Base-by-base conservation (phyloP, 768 basidiomycete species). In the Amanita pseudoporphyria region DNA sequence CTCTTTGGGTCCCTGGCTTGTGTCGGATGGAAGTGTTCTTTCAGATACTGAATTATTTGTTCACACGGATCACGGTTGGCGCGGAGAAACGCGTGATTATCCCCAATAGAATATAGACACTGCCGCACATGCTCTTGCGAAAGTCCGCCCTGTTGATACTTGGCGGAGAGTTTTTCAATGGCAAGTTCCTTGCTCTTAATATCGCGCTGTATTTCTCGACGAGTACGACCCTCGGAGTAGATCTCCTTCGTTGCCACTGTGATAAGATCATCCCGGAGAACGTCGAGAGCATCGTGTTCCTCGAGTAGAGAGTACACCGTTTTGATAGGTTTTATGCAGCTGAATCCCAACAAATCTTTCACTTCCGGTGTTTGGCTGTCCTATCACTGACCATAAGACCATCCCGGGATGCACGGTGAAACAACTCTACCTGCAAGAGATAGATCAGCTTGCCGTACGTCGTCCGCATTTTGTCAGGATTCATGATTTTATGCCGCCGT, bases 21-120 rank as follows among this genome's bases (percentile, higher is more conserved):
- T 2, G 81, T 81, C 5, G 89, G 76, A 54, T 90, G 78, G 73
- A 90, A 92, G 59, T 84, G 73, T 52, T 81, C 67, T 61, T 85
- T 87, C 55, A 92, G 68, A 58, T 82, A 85, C 3, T 57, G 60
- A 46, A 92, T 91, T 85, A 91, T 85, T 50, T 76, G 73, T 52
- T 92, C 88, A 66, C 89, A 92, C 42, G 89, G 89, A 60, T 92
- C 89, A 33, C 89, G 85, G 56, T 92, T 91, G 48, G 78, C 78
- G 24, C 89, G 79, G 54, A 91, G 66, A 73, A 92, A 92, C 9
- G 89, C 86, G 60, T 91, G 87, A 58, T 92, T 92, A 64, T 92
- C 89, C 2, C 89, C 89, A 45, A 92, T 90, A 57, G 84, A 87
- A 62, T 91, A 92, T 44, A 92, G 63, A 59, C 87, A 90, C 59